Evolutionary conservation across 2,329 filamentous ascomycete species (phyloP).

Genomic region (Gremmenia infestans): DNA sequence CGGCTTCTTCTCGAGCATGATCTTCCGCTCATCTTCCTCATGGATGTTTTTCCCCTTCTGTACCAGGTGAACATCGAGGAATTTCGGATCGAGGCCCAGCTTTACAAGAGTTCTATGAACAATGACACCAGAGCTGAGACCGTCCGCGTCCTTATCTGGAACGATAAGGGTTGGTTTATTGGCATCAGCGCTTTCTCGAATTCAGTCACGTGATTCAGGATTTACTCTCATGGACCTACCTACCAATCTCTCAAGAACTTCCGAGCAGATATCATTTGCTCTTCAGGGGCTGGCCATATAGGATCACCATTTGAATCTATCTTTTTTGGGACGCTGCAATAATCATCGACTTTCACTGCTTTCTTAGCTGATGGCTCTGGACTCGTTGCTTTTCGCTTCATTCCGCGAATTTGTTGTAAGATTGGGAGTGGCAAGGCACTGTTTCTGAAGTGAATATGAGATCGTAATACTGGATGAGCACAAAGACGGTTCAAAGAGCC

Average conservation of each 20-base stretch:
- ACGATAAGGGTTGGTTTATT: slow-evolving; percentile 53
- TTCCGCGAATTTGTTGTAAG: not conserved
- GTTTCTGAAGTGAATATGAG: not conserved
- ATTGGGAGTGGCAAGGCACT: not conserved
- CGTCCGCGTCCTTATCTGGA: slow-evolving; percentile 66
- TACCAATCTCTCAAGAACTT: slow-evolving; percentile 55
- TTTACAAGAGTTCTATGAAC: slow-evolving; percentile 53
- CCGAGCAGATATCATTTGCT: slow-evolving; percentile 51
- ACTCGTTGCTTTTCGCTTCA: slow-evolving; percentile 18
- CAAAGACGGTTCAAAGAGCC: not conserved
- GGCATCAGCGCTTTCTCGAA: slow-evolving; percentile 41
- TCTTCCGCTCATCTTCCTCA: slow-evolving; percentile 44
- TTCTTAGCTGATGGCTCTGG: slow-evolving; percentile 10
- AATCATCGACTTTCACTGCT: slow-evolving; percentile 20
- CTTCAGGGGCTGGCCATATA: slow-evolving; percentile 57
- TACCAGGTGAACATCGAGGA: slow-evolving; percentile 55
- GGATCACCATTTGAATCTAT: slow-evolving; percentile 20
- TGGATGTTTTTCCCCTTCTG: slow-evolving; percentile 56
- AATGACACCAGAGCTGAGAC: slow-evolving; percentile 59
- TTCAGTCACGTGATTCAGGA: not conserved
- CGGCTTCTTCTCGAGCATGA: slow-evolving; percentile 47
- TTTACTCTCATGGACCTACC: slow-evolving; percentile 34
- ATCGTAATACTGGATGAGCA: not conserved
- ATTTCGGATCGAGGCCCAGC: slow-evolving; percentile 48
- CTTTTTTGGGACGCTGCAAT: slow-evolving; percentile 17